Evolutionary conservation across 495 filamentous ascomycete genomes (phyloP).

Genomic region (Cercophora samala): DNA sequence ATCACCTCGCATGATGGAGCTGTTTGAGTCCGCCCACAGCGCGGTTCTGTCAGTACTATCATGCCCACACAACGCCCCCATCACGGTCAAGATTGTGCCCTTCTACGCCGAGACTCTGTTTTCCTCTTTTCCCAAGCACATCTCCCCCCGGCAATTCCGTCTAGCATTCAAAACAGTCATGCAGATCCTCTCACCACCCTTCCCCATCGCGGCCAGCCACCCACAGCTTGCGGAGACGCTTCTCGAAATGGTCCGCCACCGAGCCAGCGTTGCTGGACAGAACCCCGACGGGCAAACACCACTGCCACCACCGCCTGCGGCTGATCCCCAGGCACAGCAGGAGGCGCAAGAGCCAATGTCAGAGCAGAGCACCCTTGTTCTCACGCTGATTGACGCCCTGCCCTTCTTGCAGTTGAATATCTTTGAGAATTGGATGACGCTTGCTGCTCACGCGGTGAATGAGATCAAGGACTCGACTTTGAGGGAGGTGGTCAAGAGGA

Average conservation of each 20-base stretch:
- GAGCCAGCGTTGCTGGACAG: conserved; percentile 40
- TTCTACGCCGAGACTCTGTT: conserved; percentile 86
- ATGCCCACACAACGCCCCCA: conserved; percentile 66
- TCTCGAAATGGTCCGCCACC: conserved; percentile 74
- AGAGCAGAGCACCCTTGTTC: conserved; percentile 73
- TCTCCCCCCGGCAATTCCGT: conserved; percentile 87
- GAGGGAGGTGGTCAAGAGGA: conserved; percentile 61
- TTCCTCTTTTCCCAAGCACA: conserved; percentile 73
- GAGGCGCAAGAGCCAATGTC: conserved; percentile 48
- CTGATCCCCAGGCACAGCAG: conserved; percentile 23
- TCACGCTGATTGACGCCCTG: conserved; percentile 80
- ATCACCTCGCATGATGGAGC: conserved; percentile 53
- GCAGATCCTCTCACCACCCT: conserved; percentile 80
- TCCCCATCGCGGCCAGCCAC: conserved; percentile 63
- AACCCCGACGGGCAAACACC: conserved; percentile 47
- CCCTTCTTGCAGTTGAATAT: conserved; percentile 66
- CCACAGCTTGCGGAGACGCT: conserved; percentile 74
- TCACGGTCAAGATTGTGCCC: conserved; percentile 71
- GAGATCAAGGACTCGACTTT: conserved; percentile 57
- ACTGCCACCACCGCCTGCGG: conserved; percentile 25
- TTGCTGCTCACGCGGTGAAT: conserved; percentile 66
- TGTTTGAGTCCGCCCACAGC: conserved; percentile 91
- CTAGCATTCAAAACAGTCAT: conserved; percentile 89
- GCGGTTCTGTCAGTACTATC: conserved; percentile 79
- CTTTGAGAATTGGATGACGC: conserved; percentile 62